Evolutionary conservation across 345 rosid genomes (phyloP).

Genomic region (Pseudoturritis turrita): DNA sequence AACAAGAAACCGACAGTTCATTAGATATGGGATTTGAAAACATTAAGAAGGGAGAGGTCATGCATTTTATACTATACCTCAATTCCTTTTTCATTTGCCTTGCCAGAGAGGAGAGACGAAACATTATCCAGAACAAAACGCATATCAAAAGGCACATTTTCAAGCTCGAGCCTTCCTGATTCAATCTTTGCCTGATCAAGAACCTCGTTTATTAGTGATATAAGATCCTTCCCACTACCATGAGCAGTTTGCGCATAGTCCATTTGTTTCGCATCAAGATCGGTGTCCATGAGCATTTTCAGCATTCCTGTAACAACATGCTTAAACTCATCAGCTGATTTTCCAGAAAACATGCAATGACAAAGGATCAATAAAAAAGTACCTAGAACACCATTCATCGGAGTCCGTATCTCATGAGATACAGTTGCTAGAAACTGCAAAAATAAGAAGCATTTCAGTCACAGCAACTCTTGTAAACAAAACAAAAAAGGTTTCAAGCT

Average conservation of each 20-base stretch:
- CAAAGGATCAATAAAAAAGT: neutral
- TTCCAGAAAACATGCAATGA: neutral
- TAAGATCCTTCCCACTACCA: slow-evolving; percentile 79
- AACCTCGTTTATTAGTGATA: slow-evolving; percentile 76
- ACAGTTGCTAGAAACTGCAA: slow-evolving; percentile 94
- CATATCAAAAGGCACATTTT: slow-evolving; percentile 79
- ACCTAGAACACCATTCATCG: slow-evolving; percentile 78
- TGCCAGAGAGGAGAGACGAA: slow-evolving; percentile 68
- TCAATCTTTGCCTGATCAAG: slow-evolving; percentile 99
- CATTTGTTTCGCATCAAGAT: slow-evolving; percentile 67
- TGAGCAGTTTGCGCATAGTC: slow-evolving; percentile 92
- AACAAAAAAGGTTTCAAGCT: neutral
- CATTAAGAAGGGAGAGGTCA: neutral
- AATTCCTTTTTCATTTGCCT: slow-evolving; percentile 64
- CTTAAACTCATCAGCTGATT: neutral
- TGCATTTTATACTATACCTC: slow-evolving; percentile 46
- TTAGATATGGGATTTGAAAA: neutral
- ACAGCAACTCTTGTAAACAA: neutral
- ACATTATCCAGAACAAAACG: slow-evolving; percentile 68
- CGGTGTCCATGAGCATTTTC: slow-evolving; percentile 87
- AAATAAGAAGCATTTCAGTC: slow-evolving; percentile 19
- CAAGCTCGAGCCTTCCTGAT: slow-evolving; percentile 92
- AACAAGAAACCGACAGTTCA: neutral
- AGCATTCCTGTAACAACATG: slow-evolving; percentile 64
- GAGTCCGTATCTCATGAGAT: slow-evolving; percentile 97